Evolutionary conservation across 192 early-diverging fungal species (phyloP).

Genomic region (Entomortierella chlamydospora): DNA sequence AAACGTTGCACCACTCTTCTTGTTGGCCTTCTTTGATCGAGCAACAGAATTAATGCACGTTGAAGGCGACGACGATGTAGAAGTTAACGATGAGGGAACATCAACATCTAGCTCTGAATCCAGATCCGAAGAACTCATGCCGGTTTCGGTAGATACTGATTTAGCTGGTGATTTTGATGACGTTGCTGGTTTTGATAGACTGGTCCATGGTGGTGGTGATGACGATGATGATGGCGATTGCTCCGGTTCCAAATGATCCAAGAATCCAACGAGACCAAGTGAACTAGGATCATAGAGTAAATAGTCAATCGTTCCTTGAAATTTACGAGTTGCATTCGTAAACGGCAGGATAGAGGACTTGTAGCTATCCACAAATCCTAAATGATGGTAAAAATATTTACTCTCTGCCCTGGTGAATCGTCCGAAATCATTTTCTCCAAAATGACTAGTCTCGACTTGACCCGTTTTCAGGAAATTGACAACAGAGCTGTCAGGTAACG

Average conservation of each 20-base stretch:
- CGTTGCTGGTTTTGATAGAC: not conserved
- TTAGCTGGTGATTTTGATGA: not conserved
- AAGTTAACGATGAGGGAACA: slow-evolving; percentile 9
- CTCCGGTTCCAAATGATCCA: slow-evolving; percentile 40
- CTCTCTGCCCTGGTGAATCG: slow-evolving; percentile 39
- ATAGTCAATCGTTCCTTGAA: slow-evolving; percentile 52
- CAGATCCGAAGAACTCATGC: slow-evolving; percentile 31
- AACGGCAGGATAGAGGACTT: slow-evolving; percentile 33
- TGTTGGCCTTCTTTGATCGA: not conserved
- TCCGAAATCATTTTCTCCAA: slow-evolving; percentile 51
- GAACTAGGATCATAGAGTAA: slow-evolving; percentile 34
- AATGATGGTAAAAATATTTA: slow-evolving; percentile 37
- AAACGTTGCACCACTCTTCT: too few relatives aligned
- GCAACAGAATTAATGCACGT: not conserved
- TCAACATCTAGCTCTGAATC: slow-evolving; percentile 32
- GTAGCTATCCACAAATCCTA: slow-evolving; percentile 47
- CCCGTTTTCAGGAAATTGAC: slow-evolving; percentile 40
- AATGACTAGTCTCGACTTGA: slow-evolving; percentile 35
- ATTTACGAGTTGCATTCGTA: slow-evolving; percentile 41
- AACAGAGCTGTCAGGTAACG: slow-evolving; percentile 46
- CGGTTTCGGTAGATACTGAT: not conserved
- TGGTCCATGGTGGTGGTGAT: not conserved
- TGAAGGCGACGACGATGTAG: not conserved
- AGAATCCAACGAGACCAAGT: slow-evolving; percentile 36
- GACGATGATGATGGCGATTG: not conserved